phyloP scores from a whole-genome alignment of 1,284 basidiomycete species.

The Puccinia coronata region DNA sequence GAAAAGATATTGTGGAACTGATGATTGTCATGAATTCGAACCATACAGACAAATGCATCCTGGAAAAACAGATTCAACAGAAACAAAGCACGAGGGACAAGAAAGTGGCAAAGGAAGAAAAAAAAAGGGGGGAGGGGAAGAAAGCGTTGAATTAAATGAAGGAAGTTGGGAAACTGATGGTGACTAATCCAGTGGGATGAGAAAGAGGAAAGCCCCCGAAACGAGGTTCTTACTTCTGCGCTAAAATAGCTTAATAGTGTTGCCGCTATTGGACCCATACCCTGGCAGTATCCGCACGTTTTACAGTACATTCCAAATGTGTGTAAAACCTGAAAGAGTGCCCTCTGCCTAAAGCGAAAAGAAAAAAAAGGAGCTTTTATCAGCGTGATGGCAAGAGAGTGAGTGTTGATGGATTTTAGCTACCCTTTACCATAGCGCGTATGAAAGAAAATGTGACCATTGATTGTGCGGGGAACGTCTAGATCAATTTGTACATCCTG shows the following conservation, averaged over 20 bases:
- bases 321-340: slow-evolving; percentile 91
- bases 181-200: not conserved
- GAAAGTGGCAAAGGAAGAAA: too few species aligned
- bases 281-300: slow-evolving; percentile 96
- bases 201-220: not conserved
- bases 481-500: slow-evolving; percentile 94
- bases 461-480: slow-evolving; percentile 94
- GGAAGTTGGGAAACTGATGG: not conserved
- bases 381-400: not conserved
- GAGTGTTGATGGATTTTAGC: slow-evolving; percentile 51
- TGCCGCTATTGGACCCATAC: slow-evolving; percentile 96
- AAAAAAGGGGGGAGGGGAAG: too few species aligned
- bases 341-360: slow-evolving; percentile 70
- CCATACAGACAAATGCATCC: slow-evolving; percentile 78
- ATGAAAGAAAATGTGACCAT: slow-evolving; percentile 88
- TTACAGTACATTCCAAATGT: slow-evolving; percentile 80
- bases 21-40: slow-evolving; percentile 83
- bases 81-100: not conserved
- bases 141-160: slow-evolving; percentile 14
- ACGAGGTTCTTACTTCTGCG: slow-evolving; percentile 66
- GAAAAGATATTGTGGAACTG: slow-evolving; percentile 83
- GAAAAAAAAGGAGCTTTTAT: slow-evolving; percentile 26
- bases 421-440: slow-evolving; percentile 93
- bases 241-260: slow-evolving; percentile 91
- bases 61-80: slow-evolving; percentile 53